Base-by-base conservation (phyloP, 306 rosid genomes). In the Carpinus viminea region DNA sequence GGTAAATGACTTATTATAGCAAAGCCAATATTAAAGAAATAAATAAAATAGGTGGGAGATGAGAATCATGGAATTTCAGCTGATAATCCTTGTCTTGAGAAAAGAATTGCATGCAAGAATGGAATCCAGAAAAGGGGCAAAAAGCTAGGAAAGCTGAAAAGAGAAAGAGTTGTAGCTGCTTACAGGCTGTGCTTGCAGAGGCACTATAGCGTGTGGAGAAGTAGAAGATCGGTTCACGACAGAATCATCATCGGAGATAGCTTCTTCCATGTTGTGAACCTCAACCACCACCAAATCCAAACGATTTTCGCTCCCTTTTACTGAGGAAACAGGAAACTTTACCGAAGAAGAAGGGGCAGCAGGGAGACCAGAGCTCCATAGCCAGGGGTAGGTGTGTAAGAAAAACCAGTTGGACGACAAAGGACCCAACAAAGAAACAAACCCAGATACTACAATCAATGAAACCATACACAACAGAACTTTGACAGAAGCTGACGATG, bases 351-450 rank as follows among this genome's bases (percentile, higher is more conserved):
- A 48, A n/a, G 51, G 1, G 2, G 86, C 24, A n/a, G 83, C 57
- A 36, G 76, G 36, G 21, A 74, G 36, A 50, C 57, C 41, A 59
- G 86, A 84, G 79, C 7, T 74, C 70, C 68, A 81, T 12, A 53
- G 34, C 31, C 78, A 75, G 57, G 84, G 71, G 43, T 77, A 46
- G 31, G 54, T 76, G 4, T 73, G 56, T 13, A 73, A 45, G 52
- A 24, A 59, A 74, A 18, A 68, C 92, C 88, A 89, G 59, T 24
- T 72, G 6, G 86, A 80, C 10, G 85, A 76, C 11, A 46, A 79
- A 7, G 95, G 93, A 83, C 93, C 91, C 76, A 84, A 64, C 20
- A 91, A 2, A 59, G 83, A 84, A 76, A 91, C 36, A 72, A 92
- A 69, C 78, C 89, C 96, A 20, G 88, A 87, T 81, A 91, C 26